Conservation (phyloP, 371 early-diverging fungal genomes). For the Mortierella sp. region DNA sequence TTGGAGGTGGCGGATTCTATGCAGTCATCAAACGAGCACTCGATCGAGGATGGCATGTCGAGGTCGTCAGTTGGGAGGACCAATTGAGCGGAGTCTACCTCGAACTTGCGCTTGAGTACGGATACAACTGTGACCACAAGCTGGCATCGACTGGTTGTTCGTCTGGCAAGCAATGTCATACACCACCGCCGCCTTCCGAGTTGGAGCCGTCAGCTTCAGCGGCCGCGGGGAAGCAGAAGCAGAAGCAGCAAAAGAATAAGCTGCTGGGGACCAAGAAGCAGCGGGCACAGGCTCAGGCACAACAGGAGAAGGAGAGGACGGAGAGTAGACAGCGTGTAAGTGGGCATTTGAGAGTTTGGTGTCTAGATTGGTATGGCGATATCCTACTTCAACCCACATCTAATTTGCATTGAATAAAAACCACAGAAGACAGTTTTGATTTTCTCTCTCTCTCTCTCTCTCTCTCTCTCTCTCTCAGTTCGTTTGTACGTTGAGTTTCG, state of each 20-base stretch:
- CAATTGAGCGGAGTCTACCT: slow-evolving; percentile 50
- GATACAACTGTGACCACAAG: slow-evolving; percentile 16
- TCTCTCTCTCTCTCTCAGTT: background rate
- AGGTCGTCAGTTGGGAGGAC: slow-evolving; percentile 62
- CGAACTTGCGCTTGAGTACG: slow-evolving; percentile 47
- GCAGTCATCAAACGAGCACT: slow-evolving; percentile 57
- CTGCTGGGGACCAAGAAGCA: background rate
- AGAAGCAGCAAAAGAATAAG: slow-evolving; percentile 2
- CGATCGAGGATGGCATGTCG: slow-evolving; percentile 61
- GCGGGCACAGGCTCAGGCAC: background rate
- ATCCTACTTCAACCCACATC: slow-evolving; percentile 8
- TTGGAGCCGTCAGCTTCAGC: background rate
- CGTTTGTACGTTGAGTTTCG: background rate
- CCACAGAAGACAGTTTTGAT: no score
- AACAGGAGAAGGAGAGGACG: background rate
- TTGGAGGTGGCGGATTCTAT: slow-evolving; percentile 60
- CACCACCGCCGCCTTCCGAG: background rate
- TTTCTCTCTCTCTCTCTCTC: background rate
- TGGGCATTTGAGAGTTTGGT: slow-evolving; percentile 36
- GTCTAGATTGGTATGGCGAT: slow-evolving; percentile 38
- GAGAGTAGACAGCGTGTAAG: background rate
- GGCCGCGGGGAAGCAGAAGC: background rate
- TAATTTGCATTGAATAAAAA: background rate
- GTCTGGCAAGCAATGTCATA: background rate
- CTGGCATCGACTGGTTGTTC: background rate